Evolutionary conservation across 2,329 filamentous ascomycete genomes (phyloP).

Genomic region (Fusarium humuli): DNA sequence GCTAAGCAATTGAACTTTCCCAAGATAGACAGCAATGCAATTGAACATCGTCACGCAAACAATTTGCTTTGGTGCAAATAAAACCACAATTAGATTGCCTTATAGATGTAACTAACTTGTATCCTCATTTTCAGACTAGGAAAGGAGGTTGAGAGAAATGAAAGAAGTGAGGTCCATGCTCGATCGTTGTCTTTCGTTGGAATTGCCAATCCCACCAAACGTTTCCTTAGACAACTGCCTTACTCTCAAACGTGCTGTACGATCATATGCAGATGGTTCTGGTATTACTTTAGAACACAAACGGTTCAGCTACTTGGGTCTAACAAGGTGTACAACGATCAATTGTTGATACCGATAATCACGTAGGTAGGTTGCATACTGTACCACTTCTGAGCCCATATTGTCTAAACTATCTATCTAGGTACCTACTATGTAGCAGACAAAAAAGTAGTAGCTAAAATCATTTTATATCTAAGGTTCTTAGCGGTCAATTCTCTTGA

Average conservation of each 20-base stretch:
- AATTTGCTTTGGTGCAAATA: background rate
- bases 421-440: too few species aligned
- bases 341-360: too few species aligned
- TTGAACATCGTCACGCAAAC: background rate
- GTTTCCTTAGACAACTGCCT: background rate
- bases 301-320: background rate
- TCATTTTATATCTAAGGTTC: too few species aligned
- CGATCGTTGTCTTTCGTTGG: background rate
- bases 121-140: background rate
- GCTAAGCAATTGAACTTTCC: background rate
- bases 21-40: background rate
- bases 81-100: background rate
- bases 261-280: background rate
- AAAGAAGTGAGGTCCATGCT: background rate
- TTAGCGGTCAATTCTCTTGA: too few species aligned
- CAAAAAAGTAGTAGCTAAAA: too few species aligned
- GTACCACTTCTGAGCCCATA: too few species aligned
- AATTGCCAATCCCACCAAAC: background rate
- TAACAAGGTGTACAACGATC: background rate
- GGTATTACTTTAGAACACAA: background rate
- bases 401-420: too few species aligned
- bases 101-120: too few species aligned
- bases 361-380: too few species aligned
- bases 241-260: background rate
- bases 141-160: accelerated